Percentiles rank a stretch among this genome's conserved stretches.
Evolutionary conservation across 768 basidiomycete genomes (phyloP).

Genomic region (Cystobasidium tubakii): DNA sequence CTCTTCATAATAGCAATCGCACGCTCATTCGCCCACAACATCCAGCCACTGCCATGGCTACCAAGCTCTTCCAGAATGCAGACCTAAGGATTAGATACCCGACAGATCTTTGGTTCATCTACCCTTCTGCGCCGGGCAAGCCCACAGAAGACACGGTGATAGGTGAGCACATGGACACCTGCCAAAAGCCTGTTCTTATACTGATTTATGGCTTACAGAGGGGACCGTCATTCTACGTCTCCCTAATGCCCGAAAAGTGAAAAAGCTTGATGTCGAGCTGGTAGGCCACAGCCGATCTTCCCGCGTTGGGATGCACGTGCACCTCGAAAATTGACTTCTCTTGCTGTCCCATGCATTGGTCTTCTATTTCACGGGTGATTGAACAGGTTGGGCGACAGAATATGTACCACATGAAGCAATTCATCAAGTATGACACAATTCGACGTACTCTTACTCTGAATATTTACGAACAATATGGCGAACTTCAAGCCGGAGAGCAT

Average conservation of each 20-base stretch:
- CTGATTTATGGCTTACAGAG: background rate
- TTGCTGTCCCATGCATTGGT: background rate
- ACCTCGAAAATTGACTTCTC: background rate
- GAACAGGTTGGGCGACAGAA: slow-evolving; percentile 30
- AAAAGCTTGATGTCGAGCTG: slow-evolving; percentile 35
- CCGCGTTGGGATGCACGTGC: background rate
- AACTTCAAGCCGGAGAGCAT: slow-evolving; percentile 25
- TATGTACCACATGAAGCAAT: slow-evolving; percentile 32
- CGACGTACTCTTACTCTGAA: slow-evolving; percentile 23
- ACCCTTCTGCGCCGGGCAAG: slow-evolving; percentile 23
- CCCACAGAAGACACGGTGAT: slow-evolving; percentile 30
- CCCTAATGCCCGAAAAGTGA: slow-evolving; percentile 11
- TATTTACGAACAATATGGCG: slow-evolving; percentile 17
- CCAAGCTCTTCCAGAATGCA: slow-evolving; percentile 9
- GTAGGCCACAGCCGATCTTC: background rate
- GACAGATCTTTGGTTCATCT: slow-evolving; percentile 28
- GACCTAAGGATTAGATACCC: slow-evolving; percentile 24
- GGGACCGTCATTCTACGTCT: slow-evolving; percentile 21
- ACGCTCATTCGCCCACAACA: background rate
- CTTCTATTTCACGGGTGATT: background rate
- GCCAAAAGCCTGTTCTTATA: background rate
- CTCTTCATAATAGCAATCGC: background rate
- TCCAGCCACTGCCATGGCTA: background rate
- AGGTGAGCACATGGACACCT: background rate
- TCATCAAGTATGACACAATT: slow-evolving; percentile 21